These are phyloP conservation scores for Reticulascus tulasneorum DNA, from an alignment of 2,329 filamentous ascomycete species.

Conservation along the genomic window DNA sequence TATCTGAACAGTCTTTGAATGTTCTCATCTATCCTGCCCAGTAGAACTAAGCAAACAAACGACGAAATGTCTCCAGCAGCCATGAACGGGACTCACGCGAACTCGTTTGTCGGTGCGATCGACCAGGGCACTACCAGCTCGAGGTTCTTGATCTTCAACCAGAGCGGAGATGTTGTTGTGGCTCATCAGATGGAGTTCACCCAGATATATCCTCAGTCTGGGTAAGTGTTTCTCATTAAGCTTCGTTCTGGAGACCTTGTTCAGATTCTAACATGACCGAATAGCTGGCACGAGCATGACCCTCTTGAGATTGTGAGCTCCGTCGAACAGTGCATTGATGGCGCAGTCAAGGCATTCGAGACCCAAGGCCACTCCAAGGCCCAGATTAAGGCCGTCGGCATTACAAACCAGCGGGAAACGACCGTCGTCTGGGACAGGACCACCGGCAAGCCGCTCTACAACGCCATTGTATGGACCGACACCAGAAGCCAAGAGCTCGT, in stretches of 20 bases:
- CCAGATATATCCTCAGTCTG: constrained; percentile 70
- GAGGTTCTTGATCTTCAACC: constrained; percentile 74
- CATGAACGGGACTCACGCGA: constrained; percentile 25
- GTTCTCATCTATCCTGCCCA: constrained; percentile 19
- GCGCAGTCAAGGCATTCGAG: constrained; percentile 65
- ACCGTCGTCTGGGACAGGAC: constrained; percentile 75
- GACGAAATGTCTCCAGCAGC: constrained; percentile 26
- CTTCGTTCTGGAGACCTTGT: neutral
- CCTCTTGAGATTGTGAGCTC: constrained; percentile 69
- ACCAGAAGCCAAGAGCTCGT: constrained; percentile 71
- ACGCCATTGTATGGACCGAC: constrained; percentile 83
- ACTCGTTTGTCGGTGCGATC: constrained; percentile 67
- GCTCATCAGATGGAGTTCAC: constrained; percentile 73
- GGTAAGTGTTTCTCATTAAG: constrained; percentile 43
- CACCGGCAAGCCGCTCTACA: constrained; percentile 73
- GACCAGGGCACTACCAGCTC: constrained; percentile 78
- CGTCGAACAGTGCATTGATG: constrained; percentile 72
- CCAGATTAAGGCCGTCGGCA: constrained; percentile 71
- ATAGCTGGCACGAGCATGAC: constrained; percentile 82
- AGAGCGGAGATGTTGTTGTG: constrained; percentile 63
- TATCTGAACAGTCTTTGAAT: constrained; percentile 17
- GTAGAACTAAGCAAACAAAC: constrained; percentile 15
- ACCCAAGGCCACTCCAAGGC: constrained; percentile 61
- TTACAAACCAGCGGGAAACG: constrained; percentile 83
- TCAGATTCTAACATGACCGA: constrained; percentile 1